Evolutionary conservation across 2,329 filamentous ascomycete species (phyloP), one percentile per base, ranked within the genome.

Genomic region (Teratosphaeria destructans): DNA sequence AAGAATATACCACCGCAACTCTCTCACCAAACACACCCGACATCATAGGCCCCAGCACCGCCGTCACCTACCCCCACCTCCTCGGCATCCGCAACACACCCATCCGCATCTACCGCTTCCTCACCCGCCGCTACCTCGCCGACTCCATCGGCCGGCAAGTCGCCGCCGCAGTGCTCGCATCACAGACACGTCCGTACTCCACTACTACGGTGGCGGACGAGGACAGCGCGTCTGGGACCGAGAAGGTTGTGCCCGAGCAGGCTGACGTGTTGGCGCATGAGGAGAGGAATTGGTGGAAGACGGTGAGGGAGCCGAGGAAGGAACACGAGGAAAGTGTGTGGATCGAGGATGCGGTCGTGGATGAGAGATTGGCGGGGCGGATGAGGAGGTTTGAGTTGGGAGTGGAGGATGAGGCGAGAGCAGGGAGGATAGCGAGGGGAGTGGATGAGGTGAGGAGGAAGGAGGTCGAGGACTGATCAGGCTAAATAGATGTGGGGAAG

Each of bases 81-180:
- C 86, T 99, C 34, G 94, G 94, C 61, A 95, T 99, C 79, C 78
- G 89, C 63, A 93, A 94, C 76, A 96, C 93, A 2, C 89, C 91
- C 0, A 88, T 86, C 64, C 87, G 94, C 61, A 80, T 97, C 62
- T 88, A 88, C 70, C 88, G 94, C 64, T 99, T 92, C 81, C 79
- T 99, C 62, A 95, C 87, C 73, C 86, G 87, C 62, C 87, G 94
- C 58, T 77, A 83, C 63, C 81, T 96, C n/a, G 93, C 93, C 63
- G 93, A 99, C 70, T 81, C 86, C 54, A 85, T 96, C 61, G 94
- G 94, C 57, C 86, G 89, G 52, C 85, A 96, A 64, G 90, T 95
- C 19, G 93, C 93, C 0, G 88, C 90, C 39, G 85, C 88, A 39
- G 93, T 95, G 61, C 83, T 96, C 43, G 84, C 77, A 12, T 74